Percentiles rank a stretch among this genome's conserved stretches.
Evolutionary conservation across 768 basidiomycete genomes (phyloP).

Genomic region (Mycena crocata): DNA sequence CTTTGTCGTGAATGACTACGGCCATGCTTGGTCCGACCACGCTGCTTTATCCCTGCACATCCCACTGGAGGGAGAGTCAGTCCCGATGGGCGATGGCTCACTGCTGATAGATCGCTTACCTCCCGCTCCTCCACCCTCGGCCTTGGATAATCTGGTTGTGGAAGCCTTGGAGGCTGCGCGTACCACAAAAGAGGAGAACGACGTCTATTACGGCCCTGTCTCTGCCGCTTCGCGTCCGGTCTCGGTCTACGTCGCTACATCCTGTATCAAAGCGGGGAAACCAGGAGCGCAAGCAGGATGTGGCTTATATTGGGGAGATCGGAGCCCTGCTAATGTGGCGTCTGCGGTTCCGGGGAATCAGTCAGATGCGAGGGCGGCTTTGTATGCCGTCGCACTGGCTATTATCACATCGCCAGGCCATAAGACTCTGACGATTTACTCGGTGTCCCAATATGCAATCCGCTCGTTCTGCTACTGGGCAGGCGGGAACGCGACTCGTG

Average conservation of each 20-base stretch:
- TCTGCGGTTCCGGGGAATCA: not conserved
- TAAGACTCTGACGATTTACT: not conserved
- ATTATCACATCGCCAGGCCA: accelerated
- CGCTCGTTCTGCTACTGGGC: constrained; percentile 3
- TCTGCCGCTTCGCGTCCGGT: not conserved
- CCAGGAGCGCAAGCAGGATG: not conserved
- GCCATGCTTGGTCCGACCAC: not conserved
- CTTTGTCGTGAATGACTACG: not conserved
- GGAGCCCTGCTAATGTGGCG: not conserved
- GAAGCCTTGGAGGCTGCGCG: not conserved
- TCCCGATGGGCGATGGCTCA: too few species aligned
- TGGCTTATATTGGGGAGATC: not conserved
- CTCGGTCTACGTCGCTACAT: not conserved
- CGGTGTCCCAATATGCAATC: not conserved
- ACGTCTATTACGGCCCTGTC: not conserved
- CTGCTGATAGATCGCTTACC: too few species aligned
- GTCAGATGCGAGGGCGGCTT: not conserved
- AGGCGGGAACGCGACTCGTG: not conserved
- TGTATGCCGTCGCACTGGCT: not conserved
- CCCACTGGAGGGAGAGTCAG: not conserved
- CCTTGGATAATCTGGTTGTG: not conserved
- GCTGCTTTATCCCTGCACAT: not conserved
- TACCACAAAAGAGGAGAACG: not conserved
- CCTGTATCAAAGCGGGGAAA: not conserved
- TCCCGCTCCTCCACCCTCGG: not conserved